These are phyloP conservation scores for Rhododendron williamsianum DNA, from an alignment of 148 eudicot species.

Conservation along the genomic window DNA sequence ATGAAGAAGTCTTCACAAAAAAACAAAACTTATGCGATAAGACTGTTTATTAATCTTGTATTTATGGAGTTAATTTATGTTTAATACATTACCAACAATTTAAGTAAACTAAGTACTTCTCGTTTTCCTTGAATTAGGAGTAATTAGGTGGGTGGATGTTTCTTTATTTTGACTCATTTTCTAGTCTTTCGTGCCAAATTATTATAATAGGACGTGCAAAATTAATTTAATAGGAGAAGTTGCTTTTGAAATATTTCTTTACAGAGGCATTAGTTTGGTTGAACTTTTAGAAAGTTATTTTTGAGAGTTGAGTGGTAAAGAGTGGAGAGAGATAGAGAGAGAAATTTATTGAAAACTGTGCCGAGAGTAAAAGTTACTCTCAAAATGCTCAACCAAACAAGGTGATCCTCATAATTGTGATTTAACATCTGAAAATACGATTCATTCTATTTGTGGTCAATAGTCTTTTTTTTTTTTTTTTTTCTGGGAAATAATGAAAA, in stretches of 20 bases:
- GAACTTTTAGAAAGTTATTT: no score
- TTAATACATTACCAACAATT: not conserved
- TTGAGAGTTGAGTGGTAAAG: no score
- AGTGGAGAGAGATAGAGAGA: no score
- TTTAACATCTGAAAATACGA: not conserved
- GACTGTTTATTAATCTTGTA: not conserved
- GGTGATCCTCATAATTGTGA: no score
- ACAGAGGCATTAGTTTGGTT: not conserved
- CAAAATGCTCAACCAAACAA: no score
- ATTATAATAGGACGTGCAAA: not conserved
- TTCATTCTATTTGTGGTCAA: not conserved
- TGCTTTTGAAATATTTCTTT: not conserved
- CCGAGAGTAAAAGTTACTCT: no score
- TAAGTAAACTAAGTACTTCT: not conserved
- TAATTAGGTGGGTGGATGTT: not conserved
- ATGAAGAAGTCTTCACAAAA: not conserved
- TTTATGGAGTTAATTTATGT: not conserved
- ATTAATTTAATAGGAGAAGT: not conserved
- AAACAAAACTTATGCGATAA: not conserved
- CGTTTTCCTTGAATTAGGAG: not conserved
- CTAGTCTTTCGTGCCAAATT: not conserved
- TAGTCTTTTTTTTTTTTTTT: no score
- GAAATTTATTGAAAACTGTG: no score
- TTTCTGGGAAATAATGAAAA: no score
- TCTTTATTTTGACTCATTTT: not conserved